phyloP scores from a whole-genome alignment of 257 asterid genomes.

The Penstemon davidsonii region DNA sequence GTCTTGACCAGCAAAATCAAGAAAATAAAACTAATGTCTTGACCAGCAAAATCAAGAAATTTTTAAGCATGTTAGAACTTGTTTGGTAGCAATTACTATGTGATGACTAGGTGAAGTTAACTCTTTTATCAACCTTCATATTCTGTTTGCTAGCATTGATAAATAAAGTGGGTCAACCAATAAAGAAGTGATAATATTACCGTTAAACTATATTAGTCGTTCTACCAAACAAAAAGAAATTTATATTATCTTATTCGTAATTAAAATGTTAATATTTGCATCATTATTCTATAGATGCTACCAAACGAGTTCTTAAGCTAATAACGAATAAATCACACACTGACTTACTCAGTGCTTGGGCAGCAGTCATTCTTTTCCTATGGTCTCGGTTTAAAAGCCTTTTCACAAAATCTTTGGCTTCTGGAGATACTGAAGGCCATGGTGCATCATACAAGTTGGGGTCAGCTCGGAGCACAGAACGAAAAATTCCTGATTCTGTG shows the following conservation, averaged over 20 bases:
- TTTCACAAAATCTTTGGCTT: conserved; percentile 91
- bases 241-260: too few species aligned
- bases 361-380: conserved; percentile 93
- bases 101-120: too few species aligned
- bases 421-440: conserved; percentile 82
- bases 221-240: too few species aligned
- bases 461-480: conserved; percentile 94
- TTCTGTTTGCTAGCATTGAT: too few species aligned
- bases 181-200: too few species aligned
- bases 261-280: too few species aligned
- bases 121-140: too few species aligned
- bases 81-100: too few species aligned
- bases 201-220: too few species aligned
- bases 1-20: background rate
- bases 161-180: too few species aligned
- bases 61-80: background rate
- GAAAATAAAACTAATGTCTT: background rate
- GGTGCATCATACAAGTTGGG: conserved; percentile 93
- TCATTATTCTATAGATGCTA: too few species aligned
- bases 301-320: too few species aligned
- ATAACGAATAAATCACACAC: background rate
- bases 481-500: conserved; percentile 95
- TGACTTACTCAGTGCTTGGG: conserved; percentile 82
- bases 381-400: conserved; percentile 89
- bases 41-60: background rate